These are phyloP conservation scores for Tothia fuscella DNA, from an alignment of 2,329 filamentous ascomycete species.

Conservation along the genomic window DNA sequence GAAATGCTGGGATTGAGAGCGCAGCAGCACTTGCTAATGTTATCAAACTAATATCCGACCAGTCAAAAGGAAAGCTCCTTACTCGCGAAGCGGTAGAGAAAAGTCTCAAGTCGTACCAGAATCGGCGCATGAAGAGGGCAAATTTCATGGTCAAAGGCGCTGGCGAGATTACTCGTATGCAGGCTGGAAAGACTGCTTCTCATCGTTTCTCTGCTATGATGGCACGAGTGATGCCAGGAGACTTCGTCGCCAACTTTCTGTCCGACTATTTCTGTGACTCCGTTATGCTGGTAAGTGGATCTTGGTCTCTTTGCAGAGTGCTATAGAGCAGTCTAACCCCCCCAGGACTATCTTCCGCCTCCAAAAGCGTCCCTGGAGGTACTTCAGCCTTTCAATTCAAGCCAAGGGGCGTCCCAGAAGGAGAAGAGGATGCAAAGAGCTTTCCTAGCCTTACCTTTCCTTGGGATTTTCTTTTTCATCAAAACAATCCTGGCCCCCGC, in stretches of 20 bases:
- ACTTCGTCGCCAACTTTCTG: conserved; percentile 1
- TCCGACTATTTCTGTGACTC: neutral
- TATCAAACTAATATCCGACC: conserved; percentile 1
- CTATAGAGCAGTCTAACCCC: neutral
- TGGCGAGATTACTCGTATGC: neutral
- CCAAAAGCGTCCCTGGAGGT: neutral
- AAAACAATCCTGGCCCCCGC: neutral
- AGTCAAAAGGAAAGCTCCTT: neutral
- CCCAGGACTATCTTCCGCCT: neutral
- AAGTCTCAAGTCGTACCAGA: neutral
- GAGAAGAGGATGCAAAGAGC: neutral
- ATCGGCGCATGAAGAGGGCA: neutral
- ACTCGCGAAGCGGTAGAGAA: neutral
- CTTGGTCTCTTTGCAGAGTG: neutral
- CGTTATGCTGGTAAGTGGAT: neutral
- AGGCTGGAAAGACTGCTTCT: neutral
- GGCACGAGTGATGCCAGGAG: neutral
- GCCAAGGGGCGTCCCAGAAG: neutral
- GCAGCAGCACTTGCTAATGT: conserved; percentile 13
- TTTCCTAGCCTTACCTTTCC: neutral
- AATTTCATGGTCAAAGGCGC: neutral
- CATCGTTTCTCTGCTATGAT: neutral
- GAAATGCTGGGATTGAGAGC: conserved; percentile 17
- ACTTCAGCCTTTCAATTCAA: conserved; percentile 1
- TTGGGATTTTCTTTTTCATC: neutral